These are phyloP conservation scores for Oryza nivara DNA, from an alignment of 176 grass and related monocot species.

Conservation along the genomic window DNA sequence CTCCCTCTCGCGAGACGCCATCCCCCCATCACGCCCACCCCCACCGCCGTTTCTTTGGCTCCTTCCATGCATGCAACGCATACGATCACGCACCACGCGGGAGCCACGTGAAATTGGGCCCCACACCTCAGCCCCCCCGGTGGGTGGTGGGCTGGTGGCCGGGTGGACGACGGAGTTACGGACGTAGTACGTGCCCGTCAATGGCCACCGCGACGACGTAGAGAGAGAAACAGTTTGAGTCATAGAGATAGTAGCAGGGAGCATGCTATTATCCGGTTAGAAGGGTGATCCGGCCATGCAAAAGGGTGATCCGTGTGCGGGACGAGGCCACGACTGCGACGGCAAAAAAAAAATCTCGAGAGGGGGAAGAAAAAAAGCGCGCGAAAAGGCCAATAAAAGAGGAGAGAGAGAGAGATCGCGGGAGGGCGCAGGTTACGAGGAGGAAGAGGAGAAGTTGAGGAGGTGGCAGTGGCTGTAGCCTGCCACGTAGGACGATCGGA, in stretches of 20 bases:
- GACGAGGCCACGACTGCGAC: constrained; percentile 43
- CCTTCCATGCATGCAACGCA: neutral
- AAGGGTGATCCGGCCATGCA: constrained; percentile 60
- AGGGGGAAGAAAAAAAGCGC: neutral
- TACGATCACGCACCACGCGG: constrained; percentile 35
- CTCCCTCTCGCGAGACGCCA: neutral
- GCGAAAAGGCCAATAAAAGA: constrained; percentile 62
- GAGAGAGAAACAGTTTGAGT: neutral
- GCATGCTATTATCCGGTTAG: constrained; percentile 60
- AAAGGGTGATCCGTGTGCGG: constrained; percentile 50
- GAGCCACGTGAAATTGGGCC: neutral
- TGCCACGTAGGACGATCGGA: constrained; percentile 49
- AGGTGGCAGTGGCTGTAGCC: constrained; percentile 29
- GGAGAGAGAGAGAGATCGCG: constrained; percentile 42
- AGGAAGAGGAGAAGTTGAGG: neutral
- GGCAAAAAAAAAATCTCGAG: neutral
- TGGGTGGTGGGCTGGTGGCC: too few species aligned
- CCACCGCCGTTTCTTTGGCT: neutral
- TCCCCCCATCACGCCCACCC: neutral
- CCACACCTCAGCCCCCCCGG: neutral
- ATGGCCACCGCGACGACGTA: constrained; percentile 2
- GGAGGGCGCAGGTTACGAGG: constrained; percentile 20
- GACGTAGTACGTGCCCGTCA: constrained; percentile 20
- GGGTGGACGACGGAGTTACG: neutral
- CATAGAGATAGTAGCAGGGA: neutral